Evolutionary conservation across 176 grass and related monocot species (phyloP), one percentile per base, ranked within the genome.

Genomic region (Areca catechu): DNA sequence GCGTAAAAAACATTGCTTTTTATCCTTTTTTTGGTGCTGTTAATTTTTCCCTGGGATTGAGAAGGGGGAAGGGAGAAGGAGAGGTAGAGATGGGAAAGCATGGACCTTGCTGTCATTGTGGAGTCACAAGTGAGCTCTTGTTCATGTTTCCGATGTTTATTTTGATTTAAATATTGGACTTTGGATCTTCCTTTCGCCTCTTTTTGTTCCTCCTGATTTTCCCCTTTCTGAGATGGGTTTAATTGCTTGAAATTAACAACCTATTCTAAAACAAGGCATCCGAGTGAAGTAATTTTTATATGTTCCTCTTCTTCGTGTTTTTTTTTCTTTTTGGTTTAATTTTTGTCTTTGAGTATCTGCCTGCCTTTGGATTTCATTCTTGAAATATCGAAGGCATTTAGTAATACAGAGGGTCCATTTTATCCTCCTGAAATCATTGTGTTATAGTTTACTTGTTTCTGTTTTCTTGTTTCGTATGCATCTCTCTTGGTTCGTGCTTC

Each of bases 51-150:
- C 18, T 72, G 50, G 50, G 58, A 72, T 62, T 72, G 18, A 27
- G 24, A 53, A 20, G 23, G 56, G 47, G 56, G 4, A 61, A 47
- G n/a, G 56, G 56, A 49, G 49, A 29, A 22, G 57, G 27, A 47
- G 66, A 50, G 71, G 23, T 49, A 53, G 68, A 55, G 53, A 82
- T 82, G 79, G 73, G 61, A 72, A 82, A 82, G 56, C 73, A 76
- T 53, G 79, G 79, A 28, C 79, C 79, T 76, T 82, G 79, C 61
- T 57, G 61, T 65, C 79, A 82, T 76, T 82, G 79, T 82, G 79
- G 80, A 77, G 74, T 83, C 56, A 83, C 80, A 77, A 83, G 80
- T 83, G 80, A 83, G 80, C 57, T 63, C 61, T 56, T 82, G 5
- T 53, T 67, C 10, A 62, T 72, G 54, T 50, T 5, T 60, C 62